Percentiles rank a stretch among this genome's conserved stretches.
These are phyloP conservation scores for Cryptococcus sp. DNA, from an alignment of 1,284 basidiomycete species.

Conservation along the genomic window DNA sequence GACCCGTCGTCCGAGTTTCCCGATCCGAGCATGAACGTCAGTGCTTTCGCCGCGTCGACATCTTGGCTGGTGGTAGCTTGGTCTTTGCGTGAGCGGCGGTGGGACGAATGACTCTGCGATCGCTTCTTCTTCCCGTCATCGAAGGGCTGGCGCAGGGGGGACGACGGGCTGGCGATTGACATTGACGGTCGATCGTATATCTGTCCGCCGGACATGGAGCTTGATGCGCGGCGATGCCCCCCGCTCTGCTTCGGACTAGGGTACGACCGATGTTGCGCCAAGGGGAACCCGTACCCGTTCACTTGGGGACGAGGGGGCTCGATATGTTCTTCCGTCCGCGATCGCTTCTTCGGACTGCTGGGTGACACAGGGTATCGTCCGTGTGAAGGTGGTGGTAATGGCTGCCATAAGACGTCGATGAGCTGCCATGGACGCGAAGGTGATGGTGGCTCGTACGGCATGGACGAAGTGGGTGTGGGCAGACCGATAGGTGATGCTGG, in stretches of 20 bases:
- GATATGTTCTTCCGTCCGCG: conserved; percentile 23
- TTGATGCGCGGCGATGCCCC: conserved; percentile 18
- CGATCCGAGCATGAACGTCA: conserved; percentile 46
- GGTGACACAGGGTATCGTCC: conserved; percentile 28
- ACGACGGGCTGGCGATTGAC: conserved; percentile 19
- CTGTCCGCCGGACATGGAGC: conserved; percentile 11
- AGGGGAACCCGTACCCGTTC: conserved; percentile 8
- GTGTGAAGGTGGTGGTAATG: conserved; percentile 44
- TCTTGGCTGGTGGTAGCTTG: conserved; percentile 37
- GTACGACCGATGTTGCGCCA: not conserved
- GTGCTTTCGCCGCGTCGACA: conserved; percentile 49
- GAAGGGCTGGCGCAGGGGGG: conserved; percentile 17
- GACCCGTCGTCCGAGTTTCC: conserved; percentile 15
- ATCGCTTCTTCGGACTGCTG: conserved; percentile 34
- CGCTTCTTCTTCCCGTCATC: conserved; percentile 38
- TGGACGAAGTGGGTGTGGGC: conserved; percentile 17
- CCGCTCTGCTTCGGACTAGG: not conserved
- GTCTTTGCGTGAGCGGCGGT: conserved; percentile 20
- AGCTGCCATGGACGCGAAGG: conserved; percentile 50
- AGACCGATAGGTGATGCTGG: conserved; percentile 21
- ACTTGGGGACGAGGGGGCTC: conserved; percentile 9
- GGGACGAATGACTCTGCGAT: conserved; percentile 41
- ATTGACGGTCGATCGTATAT: conserved; percentile 5
- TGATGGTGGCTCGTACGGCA: conserved; percentile 46
- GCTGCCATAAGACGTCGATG: conserved; percentile 49